Conservation (phyloP, 169 alveolate genomes). For the Eimeria mitis region DNA sequence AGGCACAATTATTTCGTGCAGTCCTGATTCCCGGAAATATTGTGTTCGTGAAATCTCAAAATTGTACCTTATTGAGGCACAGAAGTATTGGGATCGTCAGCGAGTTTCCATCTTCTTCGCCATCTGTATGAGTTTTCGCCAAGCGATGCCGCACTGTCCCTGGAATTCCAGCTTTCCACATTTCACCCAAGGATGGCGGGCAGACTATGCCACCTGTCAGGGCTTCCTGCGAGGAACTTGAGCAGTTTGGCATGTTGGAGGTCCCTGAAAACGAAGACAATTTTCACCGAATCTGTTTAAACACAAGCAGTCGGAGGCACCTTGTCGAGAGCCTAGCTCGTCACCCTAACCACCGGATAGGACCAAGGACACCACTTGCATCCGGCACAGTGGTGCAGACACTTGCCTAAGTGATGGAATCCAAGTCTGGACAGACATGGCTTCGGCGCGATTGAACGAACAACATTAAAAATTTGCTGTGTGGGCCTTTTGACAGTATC, state of each 20-base stretch:
- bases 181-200: slow-evolving; percentile 43
- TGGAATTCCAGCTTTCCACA: slow-evolving; percentile 64
- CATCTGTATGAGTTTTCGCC: not conserved
- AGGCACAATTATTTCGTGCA: not conserved
- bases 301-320: not conserved
- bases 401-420: slow-evolving; percentile 50
- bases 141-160: slow-evolving; percentile 45
- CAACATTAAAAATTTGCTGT: slow-evolving; percentile 86
- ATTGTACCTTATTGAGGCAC: slow-evolving; percentile 79
- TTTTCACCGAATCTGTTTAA: not conserved
- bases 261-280: not conserved
- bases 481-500: slow-evolving; percentile 92
- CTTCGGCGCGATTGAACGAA: slow-evolving; percentile 87
- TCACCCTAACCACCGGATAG: not conserved
- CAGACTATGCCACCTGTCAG: not conserved
- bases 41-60: not conserved
- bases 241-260: not conserved
- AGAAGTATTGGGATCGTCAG: slow-evolving; percentile 49
- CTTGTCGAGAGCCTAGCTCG: not conserved
- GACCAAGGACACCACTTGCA: not conserved
- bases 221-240: not conserved
- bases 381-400: not conserved
- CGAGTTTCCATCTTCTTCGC: slow-evolving; percentile 5
- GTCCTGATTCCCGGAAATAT: not conserved
- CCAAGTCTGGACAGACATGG: slow-evolving; percentile 61